These are phyloP conservation scores for Cudoniella acicularis DNA, from an alignment of 495 filamentous ascomycete species.

Conservation along the genomic window DNA sequence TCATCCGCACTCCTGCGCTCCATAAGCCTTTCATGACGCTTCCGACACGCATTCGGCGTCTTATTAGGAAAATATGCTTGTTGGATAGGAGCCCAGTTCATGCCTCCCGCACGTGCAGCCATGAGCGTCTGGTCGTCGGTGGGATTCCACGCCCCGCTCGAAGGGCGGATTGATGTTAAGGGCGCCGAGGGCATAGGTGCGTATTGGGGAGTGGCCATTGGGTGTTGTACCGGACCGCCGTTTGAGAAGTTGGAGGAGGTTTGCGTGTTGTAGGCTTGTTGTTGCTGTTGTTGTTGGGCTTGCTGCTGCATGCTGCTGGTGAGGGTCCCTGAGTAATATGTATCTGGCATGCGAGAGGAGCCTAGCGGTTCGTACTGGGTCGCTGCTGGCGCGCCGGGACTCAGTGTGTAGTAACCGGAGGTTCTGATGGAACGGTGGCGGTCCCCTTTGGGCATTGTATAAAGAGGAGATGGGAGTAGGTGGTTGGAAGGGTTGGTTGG, in stretches of 20 bases:
- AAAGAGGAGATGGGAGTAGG: neutral
- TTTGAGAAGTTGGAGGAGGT: slow-evolving; percentile 5
- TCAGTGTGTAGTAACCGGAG: slow-evolving; percentile 21
- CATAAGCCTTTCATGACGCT: slow-evolving; percentile 72
- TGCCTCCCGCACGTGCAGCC: slow-evolving; percentile 55
- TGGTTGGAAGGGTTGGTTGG: neutral
- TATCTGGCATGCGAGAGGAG: slow-evolving; percentile 9
- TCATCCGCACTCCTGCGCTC: slow-evolving; percentile 61
- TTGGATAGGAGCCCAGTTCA: slow-evolving; percentile 72
- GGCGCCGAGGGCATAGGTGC: slow-evolving; percentile 6
- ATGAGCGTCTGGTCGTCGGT: slow-evolving; percentile 63
- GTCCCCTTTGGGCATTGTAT: slow-evolving; percentile 26
- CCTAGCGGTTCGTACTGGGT: slow-evolving; percentile 19
- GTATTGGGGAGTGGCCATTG: slow-evolving; percentile 12
- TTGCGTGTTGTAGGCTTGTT: too few species aligned
- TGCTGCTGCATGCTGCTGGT: slow-evolving; percentile 16
- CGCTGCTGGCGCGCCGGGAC: slow-evolving; percentile 1
- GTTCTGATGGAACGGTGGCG: slow-evolving; percentile 16
- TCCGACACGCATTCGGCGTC: slow-evolving; percentile 74
- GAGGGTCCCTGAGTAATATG: neutral
- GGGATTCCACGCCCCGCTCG: slow-evolving; percentile 57
- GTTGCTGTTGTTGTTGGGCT: neutral
- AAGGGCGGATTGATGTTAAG: slow-evolving; percentile 43
- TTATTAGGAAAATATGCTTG: slow-evolving; percentile 64
- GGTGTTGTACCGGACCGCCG: slow-evolving; percentile 27